phyloP scores from a whole-genome alignment of 2,329 filamentous ascomycete genomes.

The Talaromyces islandicus region DNA sequence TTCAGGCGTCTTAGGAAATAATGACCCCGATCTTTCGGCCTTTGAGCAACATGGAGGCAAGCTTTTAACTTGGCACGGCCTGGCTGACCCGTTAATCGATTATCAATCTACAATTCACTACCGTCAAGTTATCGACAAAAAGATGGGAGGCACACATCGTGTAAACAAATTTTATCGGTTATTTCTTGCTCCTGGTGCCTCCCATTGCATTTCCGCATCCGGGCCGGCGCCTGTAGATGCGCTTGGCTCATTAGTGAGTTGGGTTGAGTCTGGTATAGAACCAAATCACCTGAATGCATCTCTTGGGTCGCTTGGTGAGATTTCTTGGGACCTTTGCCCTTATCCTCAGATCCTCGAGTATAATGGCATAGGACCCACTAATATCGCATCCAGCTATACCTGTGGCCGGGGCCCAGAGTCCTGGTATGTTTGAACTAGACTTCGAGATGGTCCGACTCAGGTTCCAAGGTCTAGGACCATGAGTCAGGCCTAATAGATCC shows the following conservation, averaged over 20 bases:
- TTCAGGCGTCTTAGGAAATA: slow-evolving; percentile 8
- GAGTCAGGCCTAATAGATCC: background rate
- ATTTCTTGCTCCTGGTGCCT: slow-evolving; percentile 12
- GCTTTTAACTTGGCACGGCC: slow-evolving; percentile 13
- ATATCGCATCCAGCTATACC: no score
- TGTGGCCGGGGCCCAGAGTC: no score
- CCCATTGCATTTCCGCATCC: slow-evolving; percentile 27
- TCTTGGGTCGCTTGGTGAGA: no score
- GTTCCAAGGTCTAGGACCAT: background rate
- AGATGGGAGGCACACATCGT: slow-evolving; percentile 17
- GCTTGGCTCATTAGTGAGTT: slow-evolving; percentile 12
- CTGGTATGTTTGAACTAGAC: background rate
- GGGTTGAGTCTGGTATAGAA: slow-evolving; percentile 7
- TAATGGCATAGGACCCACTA: no score
- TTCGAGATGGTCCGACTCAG: slow-evolving; percentile 1
- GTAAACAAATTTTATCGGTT: slow-evolving; percentile 13
- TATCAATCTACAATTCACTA: no score
- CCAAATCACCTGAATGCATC: background rate
- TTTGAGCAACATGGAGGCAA: slow-evolving; percentile 11
- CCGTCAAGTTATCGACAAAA: background rate
- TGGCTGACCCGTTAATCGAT: slow-evolving; percentile 6
- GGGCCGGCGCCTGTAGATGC: slow-evolving; percentile 14
- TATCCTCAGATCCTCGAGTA: background rate
- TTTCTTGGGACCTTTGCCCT: background rate
- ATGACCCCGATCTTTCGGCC: slow-evolving; percentile 9